These are phyloP conservation scores for Colletotrichum limetticola DNA, from an alignment of 2,329 filamentous ascomycete species.

Conservation along the genomic window DNA sequence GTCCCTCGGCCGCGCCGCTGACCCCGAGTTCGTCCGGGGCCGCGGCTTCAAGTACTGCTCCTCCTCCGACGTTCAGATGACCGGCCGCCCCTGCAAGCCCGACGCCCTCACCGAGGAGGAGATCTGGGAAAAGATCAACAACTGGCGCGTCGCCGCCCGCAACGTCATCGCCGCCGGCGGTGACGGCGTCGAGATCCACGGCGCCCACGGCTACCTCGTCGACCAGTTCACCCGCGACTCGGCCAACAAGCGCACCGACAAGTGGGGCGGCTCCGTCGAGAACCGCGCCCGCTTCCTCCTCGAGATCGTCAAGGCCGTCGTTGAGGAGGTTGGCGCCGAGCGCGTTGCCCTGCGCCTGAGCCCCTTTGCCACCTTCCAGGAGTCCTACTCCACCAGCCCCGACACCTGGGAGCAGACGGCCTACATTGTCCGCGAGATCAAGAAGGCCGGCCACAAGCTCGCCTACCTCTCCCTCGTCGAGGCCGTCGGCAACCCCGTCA, in stretches of 20 bases:
- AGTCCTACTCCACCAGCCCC: conserved; percentile 36
- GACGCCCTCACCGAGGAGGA: conserved; percentile 55
- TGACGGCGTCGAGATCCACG: conserved; percentile 66
- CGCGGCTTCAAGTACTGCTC: conserved; percentile 43
- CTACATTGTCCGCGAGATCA: conserved; percentile 42
- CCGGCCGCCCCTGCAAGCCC: conserved; percentile 34
- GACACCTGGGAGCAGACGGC: conserved; percentile 44
- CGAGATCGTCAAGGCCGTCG: conserved; percentile 57
- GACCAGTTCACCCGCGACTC: conserved; percentile 62
- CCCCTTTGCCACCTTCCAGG: conserved; percentile 42
- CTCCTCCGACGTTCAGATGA: conserved; percentile 39
- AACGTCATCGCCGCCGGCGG: conserved; percentile 56
- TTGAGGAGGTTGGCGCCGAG: conserved; percentile 46
- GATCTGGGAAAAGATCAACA: conserved; percentile 68
- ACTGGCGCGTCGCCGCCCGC: conserved; percentile 59
- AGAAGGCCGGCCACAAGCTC: conserved; percentile 39
- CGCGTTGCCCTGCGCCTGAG: conserved; percentile 51
- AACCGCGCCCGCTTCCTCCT: conserved; percentile 64
- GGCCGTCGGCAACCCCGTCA: conserved; percentile 41
- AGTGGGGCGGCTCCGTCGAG: conserved; percentile 63
- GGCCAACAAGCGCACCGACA: conserved; percentile 51
- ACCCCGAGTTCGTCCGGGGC: conserved; percentile 28
- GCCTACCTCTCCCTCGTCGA: conserved; percentile 52
- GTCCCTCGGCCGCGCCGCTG: conserved; percentile 35
- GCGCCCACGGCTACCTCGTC: conserved; percentile 63